phyloP scores from a whole-genome alignment of 2,329 filamentous ascomycete genomes.

The Atkinsonella hypoxylon region DNA sequence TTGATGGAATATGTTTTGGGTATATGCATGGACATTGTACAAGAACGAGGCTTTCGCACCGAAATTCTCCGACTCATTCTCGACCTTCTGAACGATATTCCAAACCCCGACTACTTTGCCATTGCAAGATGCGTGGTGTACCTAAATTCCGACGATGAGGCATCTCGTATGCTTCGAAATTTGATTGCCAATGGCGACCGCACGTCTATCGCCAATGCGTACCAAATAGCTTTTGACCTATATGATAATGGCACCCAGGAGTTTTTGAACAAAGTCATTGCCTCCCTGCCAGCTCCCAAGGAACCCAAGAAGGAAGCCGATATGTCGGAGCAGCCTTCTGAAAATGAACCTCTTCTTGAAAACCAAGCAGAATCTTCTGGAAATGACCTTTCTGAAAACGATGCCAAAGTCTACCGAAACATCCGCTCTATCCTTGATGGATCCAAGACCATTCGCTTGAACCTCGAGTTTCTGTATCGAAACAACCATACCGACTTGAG shows the following conservation, averaged over 20 bases:
- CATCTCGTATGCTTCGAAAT: slow-evolving; percentile 71
- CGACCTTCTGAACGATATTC: slow-evolving; percentile 87
- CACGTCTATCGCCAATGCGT: slow-evolving; percentile 72
- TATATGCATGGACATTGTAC: slow-evolving; percentile 96
- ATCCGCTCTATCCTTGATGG: slow-evolving; percentile 66
- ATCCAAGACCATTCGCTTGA: slow-evolving; percentile 86
- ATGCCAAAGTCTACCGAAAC: slow-evolving; percentile 46
- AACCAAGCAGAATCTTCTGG: slow-evolving; percentile 45
- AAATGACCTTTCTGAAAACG: slow-evolving; percentile 36
- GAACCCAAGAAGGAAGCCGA: slow-evolving; percentile 31
- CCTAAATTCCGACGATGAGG: slow-evolving; percentile 81
- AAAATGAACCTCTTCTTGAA: slow-evolving; percentile 36
- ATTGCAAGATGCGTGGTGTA: slow-evolving; percentile 98
- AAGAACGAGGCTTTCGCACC: slow-evolving; percentile 74
- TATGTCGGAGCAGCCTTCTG: slow-evolving; percentile 29
- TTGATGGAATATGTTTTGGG: slow-evolving; percentile 92
- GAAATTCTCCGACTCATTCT: slow-evolving; percentile 85
- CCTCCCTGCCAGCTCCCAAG: slow-evolving; percentile 55
- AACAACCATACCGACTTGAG: slow-evolving; percentile 88
- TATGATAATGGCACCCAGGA: slow-evolving; percentile 99
- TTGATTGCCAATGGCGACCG: slow-evolving; percentile 70
- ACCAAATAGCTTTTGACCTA: slow-evolving; percentile 95
- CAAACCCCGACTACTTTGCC: slow-evolving; percentile 90
- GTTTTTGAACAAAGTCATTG: slow-evolving; percentile 81
- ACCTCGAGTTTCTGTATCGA: slow-evolving; percentile 90